Base-by-base conservation (phyloP, 139 green algal genomes). In the Coelastrella sp. region DNA sequence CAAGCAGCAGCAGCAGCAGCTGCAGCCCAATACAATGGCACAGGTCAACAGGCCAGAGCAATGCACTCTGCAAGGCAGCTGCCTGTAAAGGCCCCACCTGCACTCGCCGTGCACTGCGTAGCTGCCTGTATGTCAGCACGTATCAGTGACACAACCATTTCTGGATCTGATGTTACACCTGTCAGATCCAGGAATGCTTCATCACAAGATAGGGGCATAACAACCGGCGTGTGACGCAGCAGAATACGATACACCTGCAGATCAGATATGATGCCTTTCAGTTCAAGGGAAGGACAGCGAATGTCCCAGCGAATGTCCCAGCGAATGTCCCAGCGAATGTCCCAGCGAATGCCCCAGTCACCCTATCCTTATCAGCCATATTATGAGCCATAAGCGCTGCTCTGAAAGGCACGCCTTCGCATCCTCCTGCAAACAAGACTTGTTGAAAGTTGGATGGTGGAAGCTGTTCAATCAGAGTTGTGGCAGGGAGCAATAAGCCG, bases 161-260 rank as follows among this genome's bases (percentile, higher is more conserved):
- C 61, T 0, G 95, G 93, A 76, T 99, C 95, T 7, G 92, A 94
- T 24, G 68, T 20, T 9, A 98, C 84, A 8, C 96, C 96, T 6
- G 96, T 99, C 12, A 99, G 83, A 90, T 99, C 98, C 78, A 99
- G 84, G 84, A 96, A 99, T 12, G 98, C 98, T 92, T 99, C 98
- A 87, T 99, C 98, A 90, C 95, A 98, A 60, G 95, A 98, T 56
- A 99, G 79, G 7, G 98, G 96, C 94, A 98, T 94, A 70, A 99
- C 96, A 19, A 90, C 87, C 4, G 91, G 76, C 7, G 92, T 97
- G 91, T 95, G 82, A 20, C 91, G 84, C 91, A 98, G 92, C 24
- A 99, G 87, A 20, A 97, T 97, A 60, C 90, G 89, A 91, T 99
- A 99, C 91, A 99, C 94, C 94, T 98, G 94, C 11, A 87, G 27